Conservation (phyloP, 305 asterid genomes). For the Solanum chacoense region DNA sequence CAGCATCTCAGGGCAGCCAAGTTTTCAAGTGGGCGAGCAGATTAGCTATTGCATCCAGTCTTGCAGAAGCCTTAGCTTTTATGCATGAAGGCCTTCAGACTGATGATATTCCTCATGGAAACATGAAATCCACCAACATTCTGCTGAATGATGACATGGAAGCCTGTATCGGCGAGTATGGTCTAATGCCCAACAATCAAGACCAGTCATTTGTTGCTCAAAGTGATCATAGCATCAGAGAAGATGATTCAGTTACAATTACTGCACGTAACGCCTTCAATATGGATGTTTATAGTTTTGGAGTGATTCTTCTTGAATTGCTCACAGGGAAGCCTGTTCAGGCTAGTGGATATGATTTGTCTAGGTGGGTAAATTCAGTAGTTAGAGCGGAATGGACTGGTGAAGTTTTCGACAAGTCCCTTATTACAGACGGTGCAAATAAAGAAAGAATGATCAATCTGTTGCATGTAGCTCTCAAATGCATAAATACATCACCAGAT, state of each 20-base stretch:
- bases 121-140: conserved; percentile 66
- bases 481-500: conserved; percentile 27
- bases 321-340: conserved; percentile 55
- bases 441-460: conserved; percentile 56
- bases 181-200: conserved; percentile 30
- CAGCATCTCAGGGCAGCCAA: conserved; percentile 37
- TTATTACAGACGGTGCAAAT: conserved; percentile 40
- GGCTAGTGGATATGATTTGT: conserved; percentile 43
- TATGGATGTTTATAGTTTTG: conserved; percentile 40
- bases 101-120: conserved; percentile 55
- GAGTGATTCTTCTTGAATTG: conserved; percentile 54
- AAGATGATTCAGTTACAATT: not conserved
- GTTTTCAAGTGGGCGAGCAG: conserved; percentile 49
- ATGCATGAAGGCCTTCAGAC: conserved; percentile 48
- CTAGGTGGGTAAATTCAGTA: conserved; percentile 55
- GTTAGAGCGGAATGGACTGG: conserved; percentile 73
- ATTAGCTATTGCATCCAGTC: conserved; percentile 33
- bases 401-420: conserved; percentile 51
- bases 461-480: conserved; percentile 61
- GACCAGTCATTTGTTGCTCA: conserved; percentile 14
- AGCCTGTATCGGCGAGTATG: conserved; percentile 60
- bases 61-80: conserved; percentile 41
- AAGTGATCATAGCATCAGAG: conserved; percentile 13
- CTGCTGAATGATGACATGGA: conserved; percentile 40
- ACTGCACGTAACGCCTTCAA: conserved; percentile 11